phyloP scores from a whole-genome alignment of 2,329 filamentous ascomycete genomes.

The Cladophialophora immunda region DNA sequence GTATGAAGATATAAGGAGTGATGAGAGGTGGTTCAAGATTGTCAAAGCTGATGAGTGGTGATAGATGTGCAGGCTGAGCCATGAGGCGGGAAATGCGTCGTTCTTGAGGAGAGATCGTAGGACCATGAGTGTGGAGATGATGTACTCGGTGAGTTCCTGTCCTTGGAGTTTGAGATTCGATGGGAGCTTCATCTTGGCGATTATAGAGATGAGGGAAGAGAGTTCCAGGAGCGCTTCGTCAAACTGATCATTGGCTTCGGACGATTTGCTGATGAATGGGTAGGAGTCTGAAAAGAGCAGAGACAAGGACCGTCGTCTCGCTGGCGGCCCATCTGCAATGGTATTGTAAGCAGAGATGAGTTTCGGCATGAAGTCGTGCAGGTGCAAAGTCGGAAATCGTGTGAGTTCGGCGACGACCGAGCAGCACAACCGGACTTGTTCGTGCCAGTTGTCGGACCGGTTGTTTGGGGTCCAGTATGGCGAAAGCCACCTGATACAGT shows the following conservation, averaged over 20 bases:
- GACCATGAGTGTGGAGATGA: conserved; percentile 80
- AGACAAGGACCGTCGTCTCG: conserved; percentile 71
- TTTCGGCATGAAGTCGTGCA: conserved; percentile 88
- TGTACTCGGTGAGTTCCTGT: conserved; percentile 55
- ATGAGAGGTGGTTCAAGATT: conserved; percentile 81
- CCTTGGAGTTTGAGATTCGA: conserved; percentile 70
- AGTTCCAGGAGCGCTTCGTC: conserved; percentile 91
- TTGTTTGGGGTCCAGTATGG: conserved; percentile 87
- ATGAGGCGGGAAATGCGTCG: conserved; percentile 86
- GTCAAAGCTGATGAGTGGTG: conserved; percentile 91
- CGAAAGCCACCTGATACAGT: conserved; percentile 88
- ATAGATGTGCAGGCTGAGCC: conserved; percentile 93
- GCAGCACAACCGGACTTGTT: conserved; percentile 92
- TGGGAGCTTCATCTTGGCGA: conserved; percentile 78
- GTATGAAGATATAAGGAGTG: conserved; percentile 81
- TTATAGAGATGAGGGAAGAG: conserved; percentile 82
- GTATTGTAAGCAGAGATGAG: conserved; percentile 88
- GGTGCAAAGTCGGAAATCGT: conserved; percentile 77
- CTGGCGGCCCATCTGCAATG: conserved; percentile 72
- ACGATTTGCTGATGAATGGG: conserved; percentile 80
- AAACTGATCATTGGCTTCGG: conserved; percentile 69
- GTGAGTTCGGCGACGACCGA: conserved; percentile 89
- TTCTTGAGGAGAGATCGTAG: conserved; percentile 89
- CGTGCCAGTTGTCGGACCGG: conserved; percentile 85
- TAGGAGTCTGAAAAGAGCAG: conserved; percentile 90